Evolutionary conservation across 345 rosid genomes (phyloP), one percentile per base, ranked within the genome.

Genomic region (Balakata baccata): DNA sequence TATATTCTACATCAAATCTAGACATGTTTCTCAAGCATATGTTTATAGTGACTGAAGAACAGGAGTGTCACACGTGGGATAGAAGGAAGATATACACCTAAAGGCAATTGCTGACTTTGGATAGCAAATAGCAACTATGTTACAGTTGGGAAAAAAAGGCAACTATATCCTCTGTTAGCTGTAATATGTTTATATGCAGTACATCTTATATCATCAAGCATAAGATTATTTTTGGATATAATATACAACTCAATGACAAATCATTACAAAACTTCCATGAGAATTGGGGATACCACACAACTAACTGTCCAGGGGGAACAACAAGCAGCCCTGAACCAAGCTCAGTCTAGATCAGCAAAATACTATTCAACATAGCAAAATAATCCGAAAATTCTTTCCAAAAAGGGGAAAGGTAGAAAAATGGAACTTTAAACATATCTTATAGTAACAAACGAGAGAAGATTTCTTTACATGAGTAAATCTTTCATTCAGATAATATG

Each of bases 281-380:
- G 34, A 29, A 29, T 29, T 29, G 60, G 43, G 9, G 7, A 51
- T 52, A 18, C 13, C 64, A 61, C 37, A 45, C 64, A 61, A 13
- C 65, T 64, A 41, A 39, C 23, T 39, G 25, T 64, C 6, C 14
- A 14, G 43, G n/a, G n/a, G 43, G 45, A 37, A 38, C 7, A 38
- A 63, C 43, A 16, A 61, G 7, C 7, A 38, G 47, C 66, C 16
- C 41, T 37, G 66, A 39, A n/a, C 39, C 72, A 69, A 69, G 43
- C 45, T 53, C 41, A 52, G 16, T 52, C 60, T 34, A 66, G 20
- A 8, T 34, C 43, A 29, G 64, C 41, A 34, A 60, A n/a, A 60
- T 6, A 60, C 43, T 60, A 22, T 23, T 23, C 38, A 41, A 18
- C 23, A n/a, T 22, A 71, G 62, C 37, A 23, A 58, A 58, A 23